Base-by-base conservation (phyloP, 208 protist species). In the Acanthamoeba castellanii region DNA sequence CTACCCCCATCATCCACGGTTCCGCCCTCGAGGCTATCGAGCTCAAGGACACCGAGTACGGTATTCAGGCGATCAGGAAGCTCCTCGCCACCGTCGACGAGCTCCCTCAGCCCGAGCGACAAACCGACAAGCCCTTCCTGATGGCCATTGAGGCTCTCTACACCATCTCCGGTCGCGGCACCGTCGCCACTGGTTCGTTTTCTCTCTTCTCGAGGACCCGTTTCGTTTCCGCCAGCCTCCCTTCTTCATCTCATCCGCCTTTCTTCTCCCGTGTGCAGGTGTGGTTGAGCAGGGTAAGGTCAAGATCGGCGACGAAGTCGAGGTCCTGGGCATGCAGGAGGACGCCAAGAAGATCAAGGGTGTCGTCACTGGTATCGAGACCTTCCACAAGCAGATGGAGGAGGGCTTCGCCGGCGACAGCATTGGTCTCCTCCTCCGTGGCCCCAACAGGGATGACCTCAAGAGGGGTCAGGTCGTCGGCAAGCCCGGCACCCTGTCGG, bases 321-420 rank as follows among this genome's bases (percentile, higher is more conserved):
- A 99, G 95, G 98, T 99, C 57, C 97, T 99, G 81, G 99, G 99
- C 94, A 98, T 99, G 96, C 98, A 97, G 74, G 95, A 96, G 64
- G 94, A 94, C 59, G 30, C 74, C n/a, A 96, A 95, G 92, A 94
- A 95, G 70, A 90, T 97, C 85, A 96, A 96, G 92, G 98, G 99
- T 42, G 98, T 98, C 84, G 97, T 99, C 20, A 99, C 97, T 30
- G 98, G 98, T 59, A 98, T 99, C 52, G 99, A 99, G 97, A 99
- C 99, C 98, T 99, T 99, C 96, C 98, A 99, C 97, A 99, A 99
- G 97, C 47, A 98, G 27, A 96, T 99, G 45, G 98, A 99, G 45
- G 97, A 98, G 68, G 99, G 98, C 94, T 96, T 98, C 96, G 99
- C 99, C 25, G 99, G 99, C 68, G 99, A 99, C 97, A 99, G 99